Percentiles rank a stretch among this genome's conserved stretches.
These are phyloP conservation scores for Pythium rishiriense DNA, from an alignment of 352 stramenopile species.

Conservation along the genomic window DNA sequence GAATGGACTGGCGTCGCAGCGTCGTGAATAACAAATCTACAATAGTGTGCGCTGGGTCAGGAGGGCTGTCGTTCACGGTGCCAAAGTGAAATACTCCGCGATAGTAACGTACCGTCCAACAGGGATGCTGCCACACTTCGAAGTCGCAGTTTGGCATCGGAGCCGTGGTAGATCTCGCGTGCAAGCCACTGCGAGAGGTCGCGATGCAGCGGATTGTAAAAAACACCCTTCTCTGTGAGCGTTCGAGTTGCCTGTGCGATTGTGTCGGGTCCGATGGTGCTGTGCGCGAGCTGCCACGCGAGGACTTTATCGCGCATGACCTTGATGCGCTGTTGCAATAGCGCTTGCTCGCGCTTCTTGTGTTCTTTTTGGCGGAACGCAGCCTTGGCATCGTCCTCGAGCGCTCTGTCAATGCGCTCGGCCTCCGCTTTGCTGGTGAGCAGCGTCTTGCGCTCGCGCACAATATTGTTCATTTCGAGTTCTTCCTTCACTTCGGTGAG, in stretches of 20 bases:
- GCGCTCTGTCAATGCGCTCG: constrained; percentile 39
- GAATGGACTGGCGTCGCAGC: constrained; percentile 47
- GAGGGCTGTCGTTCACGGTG: constrained; percentile 2
- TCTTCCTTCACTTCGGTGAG: constrained; percentile 78
- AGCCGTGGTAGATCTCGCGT: constrained; percentile 40
- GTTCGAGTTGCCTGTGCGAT: constrained; percentile 32
- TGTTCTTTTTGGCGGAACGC: constrained; percentile 51
- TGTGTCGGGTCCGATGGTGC: constrained; percentile 38
- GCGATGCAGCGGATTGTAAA: constrained; percentile 62
- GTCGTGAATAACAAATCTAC: constrained; percentile 52
- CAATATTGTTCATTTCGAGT: constrained; percentile 55
- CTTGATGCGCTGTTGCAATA: constrained; percentile 37
- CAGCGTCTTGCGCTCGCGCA: constrained; percentile 40
- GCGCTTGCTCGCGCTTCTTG: constrained; percentile 43
- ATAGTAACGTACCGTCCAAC: constrained; percentile 40
- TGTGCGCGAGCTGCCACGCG: constrained; percentile 58
- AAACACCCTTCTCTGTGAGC: constrained; percentile 54
- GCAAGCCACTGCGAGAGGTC: constrained; percentile 49
- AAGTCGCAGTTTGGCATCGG: constrained; percentile 46
- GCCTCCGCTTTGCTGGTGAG: constrained; percentile 45
- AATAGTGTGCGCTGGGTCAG: constrained; percentile 5
- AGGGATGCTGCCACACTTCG: constrained; percentile 34
- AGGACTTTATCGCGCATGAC: constrained; percentile 59
- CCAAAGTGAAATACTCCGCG: not conserved
- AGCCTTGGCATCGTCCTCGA: constrained; percentile 58